phyloP scores from a whole-genome alignment of 306 rosid species.

The Macrotyloma uniflorum region DNA sequence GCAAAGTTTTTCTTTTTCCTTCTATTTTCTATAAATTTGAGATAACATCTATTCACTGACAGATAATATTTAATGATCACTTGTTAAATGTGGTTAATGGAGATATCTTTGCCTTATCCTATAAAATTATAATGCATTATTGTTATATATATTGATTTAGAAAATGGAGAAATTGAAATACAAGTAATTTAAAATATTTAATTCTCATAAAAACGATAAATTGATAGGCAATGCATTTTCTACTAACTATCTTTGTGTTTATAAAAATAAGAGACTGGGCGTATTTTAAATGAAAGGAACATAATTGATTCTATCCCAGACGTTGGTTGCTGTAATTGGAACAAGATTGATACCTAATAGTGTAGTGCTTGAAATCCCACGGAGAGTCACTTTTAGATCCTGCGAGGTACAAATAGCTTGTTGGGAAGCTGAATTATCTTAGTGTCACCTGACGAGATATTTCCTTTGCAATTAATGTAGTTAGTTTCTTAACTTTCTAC shows the following conservation, averaged over 20 bases:
- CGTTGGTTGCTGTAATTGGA: no score
- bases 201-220: background rate
- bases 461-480: no score
- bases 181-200: background rate
- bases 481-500: no score
- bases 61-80: background rate
- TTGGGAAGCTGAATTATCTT: no score
- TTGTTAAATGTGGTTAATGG: constrained; percentile 1
- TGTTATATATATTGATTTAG: background rate
- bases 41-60: background rate
- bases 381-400: no score
- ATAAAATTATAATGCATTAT: background rate
- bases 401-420: no score
- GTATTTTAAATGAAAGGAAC: constrained; percentile 4
- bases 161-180: background rate
- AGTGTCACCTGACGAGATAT: no score
- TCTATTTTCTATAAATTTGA: constrained; percentile 28
- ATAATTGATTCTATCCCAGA: no score
- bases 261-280: background rate
- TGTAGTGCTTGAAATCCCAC: no score
- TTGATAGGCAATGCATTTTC: background rate
- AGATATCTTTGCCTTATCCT: background rate
- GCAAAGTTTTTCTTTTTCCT: constrained; percentile 27
- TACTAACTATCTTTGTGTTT: background rate
- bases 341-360: no score